Evolutionary conservation across 2,329 filamentous ascomycete species (phyloP).

Genomic region (Pestalotiopsis sp.): DNA sequence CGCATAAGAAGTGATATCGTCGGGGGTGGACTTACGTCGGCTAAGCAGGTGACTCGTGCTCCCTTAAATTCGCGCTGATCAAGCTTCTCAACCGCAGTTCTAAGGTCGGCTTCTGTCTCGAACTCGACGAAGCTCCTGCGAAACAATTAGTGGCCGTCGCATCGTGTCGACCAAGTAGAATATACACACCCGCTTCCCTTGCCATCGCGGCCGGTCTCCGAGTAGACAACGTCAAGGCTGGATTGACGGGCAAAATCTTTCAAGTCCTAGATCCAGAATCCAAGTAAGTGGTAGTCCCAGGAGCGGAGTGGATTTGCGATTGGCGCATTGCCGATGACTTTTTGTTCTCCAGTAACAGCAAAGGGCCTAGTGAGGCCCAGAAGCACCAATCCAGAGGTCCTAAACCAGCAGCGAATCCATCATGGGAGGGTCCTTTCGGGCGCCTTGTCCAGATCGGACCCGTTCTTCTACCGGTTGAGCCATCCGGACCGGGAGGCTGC

Average conservation of each 20-base stretch:
- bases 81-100: constrained; percentile 91
- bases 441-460: constrained; percentile 32
- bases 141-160: background rate
- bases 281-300: constrained; percentile 77
- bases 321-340: constrained; percentile 26
- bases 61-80: constrained; percentile 94
- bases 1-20: too few relatives aligned
- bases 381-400: constrained; percentile 33
- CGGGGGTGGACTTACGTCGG: constrained; percentile 68
- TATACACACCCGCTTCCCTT: constrained; percentile 84
- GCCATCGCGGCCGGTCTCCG: constrained; percentile 89
- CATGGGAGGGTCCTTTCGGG: constrained; percentile 28
- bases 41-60: constrained; percentile 78
- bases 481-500: background rate
- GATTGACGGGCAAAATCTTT: constrained; percentile 99
- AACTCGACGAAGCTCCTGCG: constrained; percentile 90
- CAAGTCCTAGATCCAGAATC: constrained; percentile 87
- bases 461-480: constrained; percentile 25
- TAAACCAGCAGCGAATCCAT: constrained; percentile 24
- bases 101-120: constrained; percentile 87
- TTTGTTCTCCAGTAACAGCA: constrained; percentile 32
- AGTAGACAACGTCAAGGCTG: constrained; percentile 96
- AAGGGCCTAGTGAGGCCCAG: constrained; percentile 31
- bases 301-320: constrained; percentile 36
- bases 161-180: background rate